A percentile compares a stretch with the other conserved stretches of the same genome.
Evolutionary conservation across 2,329 filamentous ascomycete species (phyloP).

Genomic region (Fusarium sp.): DNA sequence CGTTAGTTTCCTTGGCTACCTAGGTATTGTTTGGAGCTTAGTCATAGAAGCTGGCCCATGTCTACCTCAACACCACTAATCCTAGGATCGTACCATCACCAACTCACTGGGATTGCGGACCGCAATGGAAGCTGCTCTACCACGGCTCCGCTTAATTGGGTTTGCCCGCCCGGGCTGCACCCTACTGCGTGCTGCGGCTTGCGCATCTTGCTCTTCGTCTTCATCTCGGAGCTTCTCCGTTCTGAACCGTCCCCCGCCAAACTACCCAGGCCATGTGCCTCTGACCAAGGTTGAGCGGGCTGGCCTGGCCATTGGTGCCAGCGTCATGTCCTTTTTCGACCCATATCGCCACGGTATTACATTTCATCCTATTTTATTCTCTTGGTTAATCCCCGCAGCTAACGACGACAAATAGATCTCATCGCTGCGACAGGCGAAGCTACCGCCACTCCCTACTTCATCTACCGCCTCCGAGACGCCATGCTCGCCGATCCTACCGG

Average conservation of each 20-base stretch:
- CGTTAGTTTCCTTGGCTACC: not conserved
- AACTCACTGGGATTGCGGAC: conserved; percentile 10
- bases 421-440: conserved; percentile 96
- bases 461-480: conserved; percentile 88
- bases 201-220: conserved; percentile 38
- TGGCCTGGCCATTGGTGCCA: conserved; percentile 77
- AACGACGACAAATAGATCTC: conserved; percentile 73
- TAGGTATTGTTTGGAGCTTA: conserved; percentile 7
- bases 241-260: conserved; percentile 86
- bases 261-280: conserved; percentile 94
- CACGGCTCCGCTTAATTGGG: conserved; percentile 39
- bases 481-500: conserved; percentile 91
- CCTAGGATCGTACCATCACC: conserved; percentile 33
- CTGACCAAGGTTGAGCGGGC: conserved; percentile 84
- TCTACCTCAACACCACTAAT: conserved; percentile 12
- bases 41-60: not conserved
- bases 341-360: conserved; percentile 82
- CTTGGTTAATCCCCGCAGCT: not conserved
- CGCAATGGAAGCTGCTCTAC: conserved; percentile 47
- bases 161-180: conserved; percentile 24
- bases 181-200: conserved; percentile 39
- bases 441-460: conserved; percentile 95
- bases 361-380: not conserved
- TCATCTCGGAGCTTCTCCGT: conserved; percentile 76
- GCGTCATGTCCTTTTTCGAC: conserved; percentile 76